Evolutionary conservation across 2,329 filamentous ascomycete species (phyloP), one percentile per base, ranked within the genome.

Genomic region (Fusarium longipes): DNA sequence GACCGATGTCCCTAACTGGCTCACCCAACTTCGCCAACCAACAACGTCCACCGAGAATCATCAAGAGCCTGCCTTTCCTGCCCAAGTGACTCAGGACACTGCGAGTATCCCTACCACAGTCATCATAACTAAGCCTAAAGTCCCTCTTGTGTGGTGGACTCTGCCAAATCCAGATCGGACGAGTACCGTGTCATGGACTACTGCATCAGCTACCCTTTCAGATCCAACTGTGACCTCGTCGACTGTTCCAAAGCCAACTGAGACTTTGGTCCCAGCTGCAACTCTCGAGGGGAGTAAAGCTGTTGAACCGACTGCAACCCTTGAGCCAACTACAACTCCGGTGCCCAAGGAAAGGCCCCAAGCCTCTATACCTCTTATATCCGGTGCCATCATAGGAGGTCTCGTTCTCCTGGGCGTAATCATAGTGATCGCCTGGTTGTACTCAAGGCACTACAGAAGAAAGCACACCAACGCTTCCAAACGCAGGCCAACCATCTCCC

Each of bases 91-190:
- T 9, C n/a, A 14, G 1, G 24, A 30, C 17, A 27, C 32, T 8
- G 15, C 22, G 5, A 43, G 8, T 12, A 40, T 59, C n/a, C n/a
- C 64, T 1, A 29, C 64, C 1, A 30, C 48, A 14, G 36, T 44
- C 18, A 22, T 18, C 3, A 52, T 59, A 10, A 60, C 52, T 12
- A 40, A 40, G 12, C 55, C 63, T 4, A n/a, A 35, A 22, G 27
- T 48, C 1, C 15, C 18, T 1, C n/a, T 40, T 5, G 20, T 25
- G 8, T 57, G 48, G 33, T 39, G 52, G 20, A 58, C 48, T 32
- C 30, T 63, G 5, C 33, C 42, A 27, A 18, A 35, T 2, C 36
- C 63, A 3, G 50, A 52, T 8, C 35, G 47, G 5, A 12, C 6
- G 3, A 51, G 27, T 27, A 38, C 38, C 3, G 5, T 30, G 9